Conservation (phyloP, 805 yeast species). For the Limtongia smithiae region DNA sequence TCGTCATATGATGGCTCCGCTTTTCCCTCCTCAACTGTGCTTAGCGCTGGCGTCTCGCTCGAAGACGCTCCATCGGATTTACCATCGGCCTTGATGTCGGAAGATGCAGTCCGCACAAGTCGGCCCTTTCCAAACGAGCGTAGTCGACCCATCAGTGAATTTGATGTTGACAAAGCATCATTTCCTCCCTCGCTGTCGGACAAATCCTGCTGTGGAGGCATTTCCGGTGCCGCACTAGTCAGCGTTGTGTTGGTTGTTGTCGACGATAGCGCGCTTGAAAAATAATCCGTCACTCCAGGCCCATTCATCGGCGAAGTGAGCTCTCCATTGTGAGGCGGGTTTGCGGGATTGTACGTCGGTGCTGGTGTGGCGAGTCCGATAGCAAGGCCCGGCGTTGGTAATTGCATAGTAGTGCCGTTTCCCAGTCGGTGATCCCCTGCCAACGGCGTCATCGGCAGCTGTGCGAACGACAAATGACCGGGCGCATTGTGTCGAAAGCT, state of each 20-base stretch:
- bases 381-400: conserved; percentile 25
- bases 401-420: conserved; percentile 1
- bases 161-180: conserved; percentile 15
- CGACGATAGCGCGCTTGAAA: conserved; percentile 23
- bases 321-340: background rate
- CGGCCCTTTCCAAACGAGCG: conserved; percentile 36
- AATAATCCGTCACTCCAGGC: conserved; percentile 24
- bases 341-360: conserved; percentile 26
- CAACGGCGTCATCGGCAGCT: conserved; percentile 21
- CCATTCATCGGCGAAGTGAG: conserved; percentile 2
- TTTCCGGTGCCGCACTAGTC: conserved; percentile 6
- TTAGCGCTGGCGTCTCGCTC: conserved; percentile 21
- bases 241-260: conserved; percentile 4
- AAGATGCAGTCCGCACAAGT: conserved; percentile 10
- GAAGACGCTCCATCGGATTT: conserved; percentile 5
- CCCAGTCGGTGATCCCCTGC: conserved; percentile 5
- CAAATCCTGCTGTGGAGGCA: background rate
- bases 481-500: conserved; percentile 16
- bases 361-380: conserved; percentile 31
- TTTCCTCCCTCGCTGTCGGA: conserved; percentile 2
- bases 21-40: conserved; percentile 21
- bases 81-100: conserved; percentile 5
- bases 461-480: conserved; percentile 19
- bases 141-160: conserved; percentile 35
- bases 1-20: conserved; percentile 33